These are phyloP conservation scores for Alternaria gansuensis DNA, from an alignment of 2,329 filamentous ascomycete genomes.

Conservation along the genomic window DNA sequence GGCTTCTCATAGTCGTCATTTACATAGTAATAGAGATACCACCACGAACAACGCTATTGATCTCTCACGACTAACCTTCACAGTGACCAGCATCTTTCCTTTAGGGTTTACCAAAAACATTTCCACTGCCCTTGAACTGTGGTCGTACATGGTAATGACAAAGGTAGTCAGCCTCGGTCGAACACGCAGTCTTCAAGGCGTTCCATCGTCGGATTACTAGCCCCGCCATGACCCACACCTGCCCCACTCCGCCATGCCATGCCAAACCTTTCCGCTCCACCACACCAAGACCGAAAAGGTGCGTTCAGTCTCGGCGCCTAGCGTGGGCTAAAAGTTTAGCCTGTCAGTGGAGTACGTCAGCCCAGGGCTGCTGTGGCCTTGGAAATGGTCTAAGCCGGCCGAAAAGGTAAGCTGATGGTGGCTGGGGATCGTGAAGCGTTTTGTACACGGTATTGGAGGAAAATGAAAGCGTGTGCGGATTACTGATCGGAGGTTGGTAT, in stretches of 20 bases:
- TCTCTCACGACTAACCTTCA: background rate
- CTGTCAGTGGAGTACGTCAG: slow-evolving; percentile 29
- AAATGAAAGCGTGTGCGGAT: background rate
- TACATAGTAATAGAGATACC: slow-evolving; percentile 25
- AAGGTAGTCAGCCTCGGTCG: background rate
- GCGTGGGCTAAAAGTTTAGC: slow-evolving; percentile 11
- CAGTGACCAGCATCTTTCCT: background rate
- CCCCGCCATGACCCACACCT: background rate
- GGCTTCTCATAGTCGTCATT: slow-evolving; percentile 19
- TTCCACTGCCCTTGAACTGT: background rate
- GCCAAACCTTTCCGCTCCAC: slow-evolving; percentile 30
- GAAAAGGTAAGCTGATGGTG: slow-evolving; percentile 3
- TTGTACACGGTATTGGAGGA: background rate
- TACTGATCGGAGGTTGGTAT: background rate
- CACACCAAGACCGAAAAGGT: slow-evolving; percentile 26
- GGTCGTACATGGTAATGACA: background rate
- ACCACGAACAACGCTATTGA: background rate
- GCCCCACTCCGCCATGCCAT: slow-evolving; percentile 11
- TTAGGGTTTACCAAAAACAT: background rate
- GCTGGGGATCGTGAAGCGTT: background rate
- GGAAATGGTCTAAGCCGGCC: slow-evolving; percentile 23
- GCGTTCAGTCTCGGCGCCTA: slow-evolving; percentile 26
- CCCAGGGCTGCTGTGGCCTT: slow-evolving; percentile 28
- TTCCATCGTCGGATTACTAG: background rate
- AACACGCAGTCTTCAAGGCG: background rate